phyloP scores from a whole-genome alignment of 2,329 filamentous ascomycete genomes.

The Clonostachys byssicola region DNA sequence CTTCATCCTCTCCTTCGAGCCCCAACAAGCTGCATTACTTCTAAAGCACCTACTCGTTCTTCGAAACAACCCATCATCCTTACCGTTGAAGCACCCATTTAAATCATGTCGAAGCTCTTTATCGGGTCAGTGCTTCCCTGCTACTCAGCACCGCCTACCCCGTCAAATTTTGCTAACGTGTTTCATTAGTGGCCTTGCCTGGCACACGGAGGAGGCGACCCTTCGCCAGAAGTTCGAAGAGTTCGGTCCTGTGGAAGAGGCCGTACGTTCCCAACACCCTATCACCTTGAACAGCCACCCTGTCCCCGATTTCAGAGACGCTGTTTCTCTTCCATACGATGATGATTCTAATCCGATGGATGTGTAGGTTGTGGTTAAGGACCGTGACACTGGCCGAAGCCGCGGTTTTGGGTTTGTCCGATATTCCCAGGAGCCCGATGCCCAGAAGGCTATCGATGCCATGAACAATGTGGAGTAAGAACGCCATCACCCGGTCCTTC shows the following conservation, averaged over 20 bases:
- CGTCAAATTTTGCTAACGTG: neutral
- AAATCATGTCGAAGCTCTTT: constrained; percentile 85
- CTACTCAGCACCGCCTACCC: neutral
- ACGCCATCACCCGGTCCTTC: neutral
- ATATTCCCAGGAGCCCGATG: constrained; percentile 73
- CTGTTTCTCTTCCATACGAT: neutral
- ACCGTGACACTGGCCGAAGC: constrained; percentile 93
- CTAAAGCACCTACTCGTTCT: too few species aligned
- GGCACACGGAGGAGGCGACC: constrained; percentile 91
- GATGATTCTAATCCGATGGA: constrained; percentile 8
- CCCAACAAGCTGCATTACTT: too few species aligned
- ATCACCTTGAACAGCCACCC: neutral
- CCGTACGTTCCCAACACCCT: constrained; percentile 58
- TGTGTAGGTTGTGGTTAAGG: constrained; percentile 87
- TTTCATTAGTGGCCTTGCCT: constrained; percentile 79
- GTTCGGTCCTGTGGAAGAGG: constrained; percentile 89
- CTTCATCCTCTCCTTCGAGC: too few species aligned
- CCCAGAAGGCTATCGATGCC: constrained; percentile 67
- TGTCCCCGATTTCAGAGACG: neutral
- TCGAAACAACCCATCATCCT: too few species aligned
- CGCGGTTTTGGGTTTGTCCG: constrained; percentile 97
- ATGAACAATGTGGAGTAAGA: constrained; percentile 92
- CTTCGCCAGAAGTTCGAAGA: constrained; percentile 89
- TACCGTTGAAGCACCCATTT: too few species aligned
- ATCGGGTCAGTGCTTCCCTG: constrained; percentile 65